Evolutionary conservation across 306 rosid genomes (phyloP).

Genomic region (Datisca glomerata): DNA sequence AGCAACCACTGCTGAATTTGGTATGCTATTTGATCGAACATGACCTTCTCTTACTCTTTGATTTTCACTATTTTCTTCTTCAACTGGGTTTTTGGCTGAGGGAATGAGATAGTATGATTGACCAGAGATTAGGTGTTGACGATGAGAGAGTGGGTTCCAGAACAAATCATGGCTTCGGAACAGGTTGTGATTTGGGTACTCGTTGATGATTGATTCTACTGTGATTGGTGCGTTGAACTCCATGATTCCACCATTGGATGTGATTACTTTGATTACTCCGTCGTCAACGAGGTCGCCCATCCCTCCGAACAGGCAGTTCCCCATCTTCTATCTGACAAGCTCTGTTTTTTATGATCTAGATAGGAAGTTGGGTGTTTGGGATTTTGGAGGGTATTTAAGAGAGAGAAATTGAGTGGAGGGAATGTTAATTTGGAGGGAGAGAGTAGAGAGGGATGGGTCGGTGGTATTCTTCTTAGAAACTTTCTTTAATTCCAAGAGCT

Average conservation of each 20-base stretch:
- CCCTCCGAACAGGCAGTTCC: slow-evolving; percentile 13
- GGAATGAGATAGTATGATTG: slow-evolving; percentile 55
- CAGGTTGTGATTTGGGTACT: slow-evolving; percentile 58
- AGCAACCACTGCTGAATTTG: slow-evolving; percentile 23
- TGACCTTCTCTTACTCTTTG: slow-evolving; percentile 47
- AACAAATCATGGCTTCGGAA: slow-evolving; percentile 67
- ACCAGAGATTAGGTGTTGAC: slow-evolving; percentile 47
- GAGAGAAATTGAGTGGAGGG: too few species aligned
- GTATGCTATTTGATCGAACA: slow-evolving; percentile 56
- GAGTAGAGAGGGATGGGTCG: too few species aligned
- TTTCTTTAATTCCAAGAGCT: too few species aligned
- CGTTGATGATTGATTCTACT: slow-evolving; percentile 44
- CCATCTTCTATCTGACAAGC: too few species aligned
- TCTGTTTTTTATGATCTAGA: too few species aligned
- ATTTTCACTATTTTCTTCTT: too few species aligned
- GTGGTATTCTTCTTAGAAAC: too few species aligned
- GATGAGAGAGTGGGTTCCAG: slow-evolving; percentile 52
- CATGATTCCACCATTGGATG: slow-evolving; percentile 79
- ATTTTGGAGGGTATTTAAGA: too few species aligned
- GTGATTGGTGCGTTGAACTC: slow-evolving; percentile 52
- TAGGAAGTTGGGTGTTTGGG: too few species aligned
- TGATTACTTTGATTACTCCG: slow-evolving; percentile 39
- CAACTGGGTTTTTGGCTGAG: too few species aligned
- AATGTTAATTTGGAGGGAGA: too few species aligned
- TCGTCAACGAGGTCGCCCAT: background rate